Base-by-base conservation (phyloP, 73 alveolate species). In the Blepharisma japonicum region DNA sequence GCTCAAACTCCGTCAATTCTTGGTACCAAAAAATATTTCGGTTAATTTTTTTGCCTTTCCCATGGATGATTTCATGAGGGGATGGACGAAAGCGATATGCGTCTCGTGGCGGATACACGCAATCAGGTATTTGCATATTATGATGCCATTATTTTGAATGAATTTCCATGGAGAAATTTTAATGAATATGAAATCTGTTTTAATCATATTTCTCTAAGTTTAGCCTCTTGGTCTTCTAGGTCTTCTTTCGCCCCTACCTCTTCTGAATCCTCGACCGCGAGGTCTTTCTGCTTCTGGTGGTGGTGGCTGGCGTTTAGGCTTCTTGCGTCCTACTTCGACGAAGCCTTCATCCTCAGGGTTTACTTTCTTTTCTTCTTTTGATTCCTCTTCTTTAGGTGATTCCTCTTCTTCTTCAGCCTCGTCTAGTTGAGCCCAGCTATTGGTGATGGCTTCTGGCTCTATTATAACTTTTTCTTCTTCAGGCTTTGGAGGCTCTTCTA, bases 291-390 rank as follows among this genome's bases (percentile, higher is more conserved):
- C 11, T 25, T 61, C 74, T 53, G n/a, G n/a, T 4, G n/a, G 67
- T 4, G 27, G 27, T 53, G 27, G 27, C 23, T 53, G 67, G n/a
- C 67, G 27, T 14, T 11, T 53, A 53, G n/a, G 67, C 23, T 53
- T 53, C 67, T 53, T 53, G n/a, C 67, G n/a, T 20, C 67, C 67
- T 14, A 20, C 23, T 4, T 14, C 67, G n/a, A 14, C 67, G 4
- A 53, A 11, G 23, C n/a, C n/a, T 8, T 61, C 47, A 20, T 61
- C 74, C 5, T 61, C 74, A 20, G 39, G 47, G 14, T 61, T 5
- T 61, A 18, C 74, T 18, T 25, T 25, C 74, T 61, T 61, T 20
- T 76, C 77, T 76, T 49, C 92, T 82, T 80, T 87, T 79, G 39
- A 71, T 85, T 53, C 67, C 67, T 14, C 56, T 50, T 50, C 23